Percentiles rank a stretch among this genome's conserved stretches.
Evolutionary conservation across 2,329 filamentous ascomycete genomes (phyloP).

Genomic region (Trichoderma breve): DNA sequence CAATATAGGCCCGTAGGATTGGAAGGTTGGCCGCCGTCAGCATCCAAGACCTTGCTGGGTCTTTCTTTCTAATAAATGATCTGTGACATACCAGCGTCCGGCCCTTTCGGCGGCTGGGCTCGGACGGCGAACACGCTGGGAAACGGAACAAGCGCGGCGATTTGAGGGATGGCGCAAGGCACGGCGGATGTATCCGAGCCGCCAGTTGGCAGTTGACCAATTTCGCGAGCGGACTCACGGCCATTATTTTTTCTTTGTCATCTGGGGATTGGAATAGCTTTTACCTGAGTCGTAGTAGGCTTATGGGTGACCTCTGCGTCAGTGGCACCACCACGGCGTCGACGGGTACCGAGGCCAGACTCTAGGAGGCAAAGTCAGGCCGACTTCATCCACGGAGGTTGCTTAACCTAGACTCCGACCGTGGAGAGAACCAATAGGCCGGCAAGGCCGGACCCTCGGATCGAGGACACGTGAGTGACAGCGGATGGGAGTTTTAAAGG

Average conservation of each 20-base stretch:
- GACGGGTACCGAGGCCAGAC: conserved; percentile 7
- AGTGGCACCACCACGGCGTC: conserved; percentile 13
- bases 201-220: conserved; percentile 2
- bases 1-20: neutral
- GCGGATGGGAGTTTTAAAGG: neutral
- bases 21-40: neutral
- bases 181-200: conserved; percentile 9
- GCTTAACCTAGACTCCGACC: conserved; percentile 12
- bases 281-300: neutral
- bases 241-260: neutral
- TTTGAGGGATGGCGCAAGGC: conserved; percentile 12
- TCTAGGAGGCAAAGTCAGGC: neutral
- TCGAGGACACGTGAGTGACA: neutral
- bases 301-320: neutral
- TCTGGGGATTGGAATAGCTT: neutral
- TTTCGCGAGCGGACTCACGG: neutral
- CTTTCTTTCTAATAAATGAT: neutral
- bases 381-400: neutral
- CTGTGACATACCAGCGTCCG: neutral
- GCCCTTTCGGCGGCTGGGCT: conserved; percentile 14
- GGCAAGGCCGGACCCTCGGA: conserved; percentile 11
- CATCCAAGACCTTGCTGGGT: neutral
- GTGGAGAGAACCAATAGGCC: neutral
- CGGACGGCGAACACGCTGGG: neutral
- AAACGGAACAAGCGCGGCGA: neutral